Evolutionary conservation across 1,284 basidiomycete genomes (phyloP).

Genomic region (Malassezia psittaci): DNA sequence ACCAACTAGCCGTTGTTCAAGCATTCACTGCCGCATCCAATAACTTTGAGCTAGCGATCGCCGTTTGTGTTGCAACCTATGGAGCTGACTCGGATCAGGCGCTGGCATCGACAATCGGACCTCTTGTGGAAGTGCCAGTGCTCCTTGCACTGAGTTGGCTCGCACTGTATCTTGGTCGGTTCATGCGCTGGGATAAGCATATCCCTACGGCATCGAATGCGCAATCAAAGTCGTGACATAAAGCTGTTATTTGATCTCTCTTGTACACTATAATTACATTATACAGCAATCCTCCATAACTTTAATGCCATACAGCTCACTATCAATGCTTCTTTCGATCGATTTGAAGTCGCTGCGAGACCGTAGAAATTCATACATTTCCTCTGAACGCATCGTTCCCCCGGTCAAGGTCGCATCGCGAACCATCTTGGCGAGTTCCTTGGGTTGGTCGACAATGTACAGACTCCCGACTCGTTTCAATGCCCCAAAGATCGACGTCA

Average conservation of each 20-base stretch:
- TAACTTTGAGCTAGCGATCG: slow-evolving; percentile 62
- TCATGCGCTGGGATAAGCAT: slow-evolving; percentile 21
- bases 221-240: not conserved
- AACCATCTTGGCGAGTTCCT: slow-evolving; percentile 86
- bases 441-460: slow-evolving; percentile 60
- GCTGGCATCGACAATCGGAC: slow-evolving; percentile 30
- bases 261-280: slow-evolving; percentile 16
- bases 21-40: slow-evolving; percentile 52
- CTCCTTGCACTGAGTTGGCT: slow-evolving; percentile 64
- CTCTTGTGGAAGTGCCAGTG: slow-evolving; percentile 55
- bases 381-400: slow-evolving; percentile 79
- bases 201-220: not conserved
- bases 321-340: slow-evolving; percentile 42
- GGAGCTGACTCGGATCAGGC: slow-evolving; percentile 27
- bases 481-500: slow-evolving; percentile 77
- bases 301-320: slow-evolving; percentile 47
- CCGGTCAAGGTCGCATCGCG: slow-evolving; percentile 77
- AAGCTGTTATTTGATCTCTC: not conserved
- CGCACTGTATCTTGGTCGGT: slow-evolving; percentile 54
- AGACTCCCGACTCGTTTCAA: slow-evolving; percentile 94
- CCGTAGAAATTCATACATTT: slow-evolving; percentile 48
- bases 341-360: slow-evolving; percentile 34
- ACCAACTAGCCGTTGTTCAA: slow-evolving; percentile 50
- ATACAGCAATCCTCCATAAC: slow-evolving; percentile 33
- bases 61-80: slow-evolving; percentile 67